Percentiles rank a stretch among this genome's conserved stretches.
Conservation (phyloP, 1,284 basidiomycete genomes). For the Trametes hirsuta region DNA sequence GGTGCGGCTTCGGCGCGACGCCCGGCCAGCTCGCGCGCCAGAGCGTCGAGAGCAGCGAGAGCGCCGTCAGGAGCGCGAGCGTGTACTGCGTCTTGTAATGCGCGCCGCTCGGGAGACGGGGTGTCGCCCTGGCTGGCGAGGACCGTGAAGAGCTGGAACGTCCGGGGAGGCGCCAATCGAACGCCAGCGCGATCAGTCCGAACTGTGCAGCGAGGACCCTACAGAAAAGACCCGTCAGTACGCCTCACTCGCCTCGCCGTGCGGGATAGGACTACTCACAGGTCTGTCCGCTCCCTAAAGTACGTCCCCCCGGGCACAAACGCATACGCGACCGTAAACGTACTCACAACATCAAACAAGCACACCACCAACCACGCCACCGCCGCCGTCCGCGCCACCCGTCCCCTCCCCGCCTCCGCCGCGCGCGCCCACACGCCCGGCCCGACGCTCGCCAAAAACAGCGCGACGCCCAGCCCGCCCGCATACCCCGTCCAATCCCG, state of each 20-base stretch:
- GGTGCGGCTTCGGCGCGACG: slow-evolving; percentile 58
- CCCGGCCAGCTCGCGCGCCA: slow-evolving; percentile 49
- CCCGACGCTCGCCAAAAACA: slow-evolving; percentile 70
- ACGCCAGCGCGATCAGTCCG: slow-evolving; percentile 50
- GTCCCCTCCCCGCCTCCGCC: slow-evolving; percentile 38
- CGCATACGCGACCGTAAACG: slow-evolving; percentile 88
- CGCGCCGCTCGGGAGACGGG: slow-evolving; percentile 45
- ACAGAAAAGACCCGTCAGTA: not conserved
- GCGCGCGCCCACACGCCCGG: slow-evolving; percentile 56
- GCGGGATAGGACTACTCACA: slow-evolving; percentile 44
- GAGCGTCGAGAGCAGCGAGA: slow-evolving; percentile 56
- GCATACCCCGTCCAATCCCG: slow-evolving; percentile 78
- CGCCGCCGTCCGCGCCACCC: slow-evolving; percentile 53
- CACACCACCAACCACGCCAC: slow-evolving; percentile 66
- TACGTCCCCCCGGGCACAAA: slow-evolving; percentile 87
- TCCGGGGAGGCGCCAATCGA: slow-evolving; percentile 40
- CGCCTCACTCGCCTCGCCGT: not conserved
- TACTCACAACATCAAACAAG: slow-evolving; percentile 69
- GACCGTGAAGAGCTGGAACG: not conserved
- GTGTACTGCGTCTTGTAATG: slow-evolving; percentile 27
- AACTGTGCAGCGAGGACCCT: slow-evolving; percentile 60
- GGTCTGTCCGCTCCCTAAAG: slow-evolving; percentile 81
- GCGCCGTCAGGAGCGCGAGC: slow-evolving; percentile 49
- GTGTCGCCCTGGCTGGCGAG: slow-evolving; percentile 39
- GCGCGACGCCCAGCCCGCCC: slow-evolving; percentile 69